Evolutionary conservation across 805 yeast species (phyloP), one percentile per base, ranked within the genome.

Genomic region (Lachancea sp.): DNA sequence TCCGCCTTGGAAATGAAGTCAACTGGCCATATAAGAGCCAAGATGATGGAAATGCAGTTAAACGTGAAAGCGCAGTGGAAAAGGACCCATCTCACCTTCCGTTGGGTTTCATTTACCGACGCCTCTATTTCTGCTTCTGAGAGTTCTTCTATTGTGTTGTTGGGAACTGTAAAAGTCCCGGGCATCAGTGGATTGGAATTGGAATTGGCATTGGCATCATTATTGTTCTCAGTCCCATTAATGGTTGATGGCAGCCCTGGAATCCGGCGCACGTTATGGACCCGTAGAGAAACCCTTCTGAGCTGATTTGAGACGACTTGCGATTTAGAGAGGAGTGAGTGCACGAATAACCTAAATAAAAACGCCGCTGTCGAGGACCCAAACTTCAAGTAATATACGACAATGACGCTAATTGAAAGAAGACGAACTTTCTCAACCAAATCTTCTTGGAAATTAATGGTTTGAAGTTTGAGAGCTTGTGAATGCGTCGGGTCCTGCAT

Each of bases 251-350:
- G 11, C 5, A 32, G 18, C 6, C 38, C 38, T 22, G 42, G 46
- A 5, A 38, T 25, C 4, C 19, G 12, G 13, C 46, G 25, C 35
- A 13, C 31, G 11, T 25, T 37, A 5, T 32, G 42, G 10, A 37
- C 27, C 8, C 31, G n/a, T 18, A 44, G 12, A 8, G 46, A 20
- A 7, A 44, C 27, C 27, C 59, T 47, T 20, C 52, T 55, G 16
- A 63, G 38, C 18, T 54, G 59, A 3, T 38, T n/a, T 17, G 60
- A 58, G n/a, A 59, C 42, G 0, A 73, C 71, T 43, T 73, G 75
- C 0, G 78, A 75, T 19, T 66, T 62, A 1, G 69, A 48, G 25
- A 73, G 43, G 15, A 71, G 52, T 6, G 69, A 58, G 38, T 74
- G 77, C 1, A 68, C 58, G 3, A 61, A 48, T 10, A 64, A 48